These are phyloP conservation scores for Cryptococcus sp. DNA, from an alignment of 1,284 basidiomycete species.

Conservation along the genomic window DNA sequence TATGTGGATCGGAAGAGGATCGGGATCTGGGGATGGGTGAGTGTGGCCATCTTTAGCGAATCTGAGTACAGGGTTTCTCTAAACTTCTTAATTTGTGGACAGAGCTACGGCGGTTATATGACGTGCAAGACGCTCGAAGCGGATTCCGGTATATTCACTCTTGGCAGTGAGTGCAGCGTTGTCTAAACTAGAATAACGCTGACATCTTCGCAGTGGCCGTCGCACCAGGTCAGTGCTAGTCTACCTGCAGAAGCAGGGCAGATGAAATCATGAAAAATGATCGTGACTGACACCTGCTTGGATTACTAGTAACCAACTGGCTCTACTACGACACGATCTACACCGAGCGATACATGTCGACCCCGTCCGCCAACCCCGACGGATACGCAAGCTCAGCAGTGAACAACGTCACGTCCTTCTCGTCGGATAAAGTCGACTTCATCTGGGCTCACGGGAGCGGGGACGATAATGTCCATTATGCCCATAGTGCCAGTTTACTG, in stretches of 20 bases:
- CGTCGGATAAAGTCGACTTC: constrained; percentile 65
- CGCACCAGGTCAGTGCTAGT: constrained; percentile 25
- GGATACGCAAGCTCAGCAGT: constrained; percentile 87
- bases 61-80: constrained; percentile 3
- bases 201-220: constrained; percentile 31
- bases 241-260: neutral
- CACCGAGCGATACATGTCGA: constrained; percentile 96
- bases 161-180: constrained; percentile 68
- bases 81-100: constrained; percentile 12
- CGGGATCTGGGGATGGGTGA: constrained; percentile 93
- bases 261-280: neutral
- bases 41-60: constrained; percentile 38
- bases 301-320: constrained; percentile 71
- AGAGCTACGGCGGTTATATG: constrained; percentile 95
- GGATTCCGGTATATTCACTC: constrained; percentile 76
- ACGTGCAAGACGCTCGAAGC: constrained; percentile 87
- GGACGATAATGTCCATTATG: constrained; percentile 91
- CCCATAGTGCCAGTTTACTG: constrained; percentile 84
- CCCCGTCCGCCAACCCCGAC: constrained; percentile 70
- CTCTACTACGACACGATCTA: constrained; percentile 65
- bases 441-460: constrained; percentile 88
- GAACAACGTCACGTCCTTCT: constrained; percentile 80
- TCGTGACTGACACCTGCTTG: neutral
- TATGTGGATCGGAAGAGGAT: constrained; percentile 67
- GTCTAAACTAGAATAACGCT: neutral